Conservation (phyloP, 345 rosid species). For the Salix purpurea region DNA sequence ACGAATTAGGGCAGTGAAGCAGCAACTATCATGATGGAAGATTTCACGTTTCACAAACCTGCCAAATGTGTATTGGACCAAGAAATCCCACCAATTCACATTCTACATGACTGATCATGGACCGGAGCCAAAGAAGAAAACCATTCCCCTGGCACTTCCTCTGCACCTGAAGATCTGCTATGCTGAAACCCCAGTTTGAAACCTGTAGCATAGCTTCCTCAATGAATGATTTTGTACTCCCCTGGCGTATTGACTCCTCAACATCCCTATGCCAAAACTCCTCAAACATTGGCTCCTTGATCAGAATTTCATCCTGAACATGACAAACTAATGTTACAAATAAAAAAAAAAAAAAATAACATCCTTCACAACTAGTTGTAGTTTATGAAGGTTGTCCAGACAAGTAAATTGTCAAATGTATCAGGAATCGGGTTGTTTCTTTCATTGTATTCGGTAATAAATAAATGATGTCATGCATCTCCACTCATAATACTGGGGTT, state of each 20-base stretch:
- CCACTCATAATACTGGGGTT: not conserved
- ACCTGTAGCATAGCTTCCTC: conserved; percentile 74
- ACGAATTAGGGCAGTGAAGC: conserved; percentile 4
- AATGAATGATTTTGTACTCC: conserved; percentile 58
- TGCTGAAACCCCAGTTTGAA: conserved; percentile 80
- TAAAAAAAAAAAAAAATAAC: not conserved
- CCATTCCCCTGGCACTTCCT: conserved; percentile 60
- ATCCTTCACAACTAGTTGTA: not conserved
- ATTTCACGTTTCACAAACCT: conserved; percentile 47
- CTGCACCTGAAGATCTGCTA: conserved; percentile 66
- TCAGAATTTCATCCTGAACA: conserved; percentile 63
- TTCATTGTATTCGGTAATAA: not conserved
- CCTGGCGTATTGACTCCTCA: conserved; percentile 90
- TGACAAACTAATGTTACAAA: conserved; percentile 12
- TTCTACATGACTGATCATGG: conserved; percentile 66
- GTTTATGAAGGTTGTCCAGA: not conserved
- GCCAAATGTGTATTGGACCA: conserved; percentile 88
- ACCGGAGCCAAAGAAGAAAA: conserved; percentile 73
- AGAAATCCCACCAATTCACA: conserved; percentile 71
- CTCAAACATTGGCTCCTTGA: conserved; percentile 51
- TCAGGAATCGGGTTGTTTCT: not conserved
- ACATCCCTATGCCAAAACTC: conserved; percentile 84
- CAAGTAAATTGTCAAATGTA: not conserved
- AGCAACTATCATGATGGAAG: not conserved
- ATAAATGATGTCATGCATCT: not conserved